Base-by-base conservation (phyloP, 176 grass and related monocot genomes). In the Bothriochloa decipiens region DNA sequence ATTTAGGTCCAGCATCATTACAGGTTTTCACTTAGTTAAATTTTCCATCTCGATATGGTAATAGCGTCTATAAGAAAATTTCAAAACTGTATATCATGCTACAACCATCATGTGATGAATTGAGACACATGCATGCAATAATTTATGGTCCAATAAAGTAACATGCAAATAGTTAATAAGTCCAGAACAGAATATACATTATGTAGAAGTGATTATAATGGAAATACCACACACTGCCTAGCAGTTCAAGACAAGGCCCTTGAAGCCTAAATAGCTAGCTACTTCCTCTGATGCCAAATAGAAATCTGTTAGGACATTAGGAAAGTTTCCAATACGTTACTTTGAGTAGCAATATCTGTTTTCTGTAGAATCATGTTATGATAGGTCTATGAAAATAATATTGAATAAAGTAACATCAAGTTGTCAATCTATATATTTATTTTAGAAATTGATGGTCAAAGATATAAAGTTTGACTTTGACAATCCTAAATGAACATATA, bases 21-120 rank as follows among this genome's bases (percentile, higher is more conserved):
- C 7, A 71, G 49, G 23, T 11, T 65, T 49, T 80, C 64, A 69
- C 18, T 82, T 82, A 61, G 27, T 86, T 53, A 63, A 72, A 61
- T 27, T 72, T 64, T 5, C 7, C 7, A 49, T 35, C 6, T 10
- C 47, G 25, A 69, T 52, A 55, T 15, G 29, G n/a, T 57, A 23
- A 23, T 22, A 63, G 37, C 11, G 6, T 79, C 22, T 66, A 81
- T 23, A 53, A 45, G 45, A 52, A 69, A 70, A 69, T 25, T 36
- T 17, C 76, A 66, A 43, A 72, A 9, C 41, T 74, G 23, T 16
- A 65, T 13, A 86, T 43, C 79, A 66, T 57, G 28, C 62, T 81
- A 75, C 33, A 57, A 57, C 46, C 42, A 80, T 17, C 60, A 53
- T 65, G 22, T 79, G 55, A 74, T 49, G 29, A 62, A 14, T 43